Evolutionary conservation across 2,329 filamentous ascomycete species (phyloP), one percentile per base, ranked within the genome.

Genomic region (Ceratocystis variospora): DNA sequence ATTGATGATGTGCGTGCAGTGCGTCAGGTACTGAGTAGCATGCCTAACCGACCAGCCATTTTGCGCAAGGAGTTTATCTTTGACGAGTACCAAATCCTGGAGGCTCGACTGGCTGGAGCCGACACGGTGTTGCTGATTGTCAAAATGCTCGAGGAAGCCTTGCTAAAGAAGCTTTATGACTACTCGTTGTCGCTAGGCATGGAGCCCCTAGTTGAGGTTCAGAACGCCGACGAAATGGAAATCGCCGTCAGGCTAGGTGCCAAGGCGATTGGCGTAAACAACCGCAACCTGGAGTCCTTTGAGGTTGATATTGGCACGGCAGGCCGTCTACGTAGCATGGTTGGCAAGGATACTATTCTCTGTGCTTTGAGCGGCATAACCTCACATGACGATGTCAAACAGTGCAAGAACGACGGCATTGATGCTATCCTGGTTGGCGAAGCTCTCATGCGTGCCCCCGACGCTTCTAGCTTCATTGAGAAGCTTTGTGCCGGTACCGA

Each of bases 31-130:
- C 79, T 99, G n/a, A 85, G 91, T 71, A 87, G 88, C 12, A 91
- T 99, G 87, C 87, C 90, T 1, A 95, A 96, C 74, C 83, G 94
- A 64, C 95, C 94, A 2, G 95, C 93, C 1, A 83, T 99, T 12
- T 78, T 99, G 37, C 86, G 95, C 28, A 99, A 99, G 74, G 94
- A 99, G 71, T 99, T 99, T 72, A 86, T 99, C 50, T 99, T 97
- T 72, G 92, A 97, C 59, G 91, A 97, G 74, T 99, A 99, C 73
- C 94, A 99, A 75, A 97, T 99, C 65, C 81, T 99, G 5, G 94
- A 99, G 76, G 94, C 92, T 33, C 83, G 95, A 61, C 78, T 99
- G 66, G 91, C 93, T 12, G 94, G 94, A 70, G 94, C 94, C 6
- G 93, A 99, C 75, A 96, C 93, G 0, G 87, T 99, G 19, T 80